A percentile compares a stretch with the other conserved stretches of the same genome.
These are phyloP conservation scores for Iris macrosiphon DNA, from an alignment of 106 monocot genomes.

Conservation along the genomic window DNA sequence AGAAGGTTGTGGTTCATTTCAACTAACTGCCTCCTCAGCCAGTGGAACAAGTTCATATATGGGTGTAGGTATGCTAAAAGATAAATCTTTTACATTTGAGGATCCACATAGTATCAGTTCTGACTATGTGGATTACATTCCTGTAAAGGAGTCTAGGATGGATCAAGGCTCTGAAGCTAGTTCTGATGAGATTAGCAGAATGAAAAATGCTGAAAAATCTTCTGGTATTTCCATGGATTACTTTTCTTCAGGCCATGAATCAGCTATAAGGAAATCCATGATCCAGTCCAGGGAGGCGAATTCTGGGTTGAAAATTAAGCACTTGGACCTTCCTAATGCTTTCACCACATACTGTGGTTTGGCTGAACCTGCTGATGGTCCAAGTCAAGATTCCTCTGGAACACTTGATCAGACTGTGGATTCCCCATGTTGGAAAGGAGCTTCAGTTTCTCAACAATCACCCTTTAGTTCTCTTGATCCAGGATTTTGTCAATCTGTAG, in stretches of 20 bases:
- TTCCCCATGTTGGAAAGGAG: slow-evolving; percentile 81
- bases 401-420: slow-evolving; percentile 46
- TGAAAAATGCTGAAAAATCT: no score
- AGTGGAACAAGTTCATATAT: no score
- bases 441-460: slow-evolving; percentile 16
- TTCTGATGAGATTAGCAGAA: no score
- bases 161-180: no score
- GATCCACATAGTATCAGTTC: no score
- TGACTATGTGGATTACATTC: no score
- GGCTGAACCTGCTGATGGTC: slow-evolving; percentile 13
- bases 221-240: no score
- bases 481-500: no score
- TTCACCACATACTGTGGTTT: background rate
- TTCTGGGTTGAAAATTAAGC: slow-evolving; percentile 4
- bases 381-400: slow-evolving; percentile 23
- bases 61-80: no score
- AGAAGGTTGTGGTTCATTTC: background rate
- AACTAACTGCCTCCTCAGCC: slow-evolving; percentile 1
- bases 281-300: slow-evolving; percentile 1
- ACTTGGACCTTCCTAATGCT: slow-evolving; percentile 7
- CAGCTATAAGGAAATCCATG: background rate
- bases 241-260: background rate
- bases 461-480: slow-evolving; percentile 29
- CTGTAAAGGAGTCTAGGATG: no score
- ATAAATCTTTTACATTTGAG: no score